Conservation (phyloP, 2,329 filamentous ascomycete species). For the Phoma herbarum region DNA sequence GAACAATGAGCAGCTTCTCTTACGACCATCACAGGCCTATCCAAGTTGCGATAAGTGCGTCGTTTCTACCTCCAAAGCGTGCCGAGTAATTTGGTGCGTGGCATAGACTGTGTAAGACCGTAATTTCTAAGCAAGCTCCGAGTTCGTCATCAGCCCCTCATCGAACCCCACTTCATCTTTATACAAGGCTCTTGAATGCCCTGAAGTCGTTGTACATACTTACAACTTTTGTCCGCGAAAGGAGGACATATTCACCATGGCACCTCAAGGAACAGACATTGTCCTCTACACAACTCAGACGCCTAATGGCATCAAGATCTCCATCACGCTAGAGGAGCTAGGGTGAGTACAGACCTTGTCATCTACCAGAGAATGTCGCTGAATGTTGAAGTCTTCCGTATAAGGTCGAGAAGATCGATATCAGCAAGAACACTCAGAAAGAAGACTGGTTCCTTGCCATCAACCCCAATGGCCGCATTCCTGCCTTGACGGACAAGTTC, state of each 20-base stretch:
- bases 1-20: too few species aligned
- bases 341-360: constrained; percentile 53
- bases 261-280: constrained; percentile 65
- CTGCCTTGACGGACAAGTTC: constrained; percentile 80
- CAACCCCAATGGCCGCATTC: constrained; percentile 93
- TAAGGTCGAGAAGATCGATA: constrained; percentile 75
- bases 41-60: neutral
- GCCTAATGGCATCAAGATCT: constrained; percentile 90
- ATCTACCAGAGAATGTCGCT: neutral
- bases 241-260: constrained; percentile 20
- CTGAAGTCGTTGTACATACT: neutral
- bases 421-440: constrained; percentile 80
- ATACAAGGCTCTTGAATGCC: constrained; percentile 15
- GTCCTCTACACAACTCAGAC: constrained; percentile 84
- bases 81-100: neutral
- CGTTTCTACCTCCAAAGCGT: neutral
- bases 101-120: neutral
- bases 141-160: constrained; percentile 41
- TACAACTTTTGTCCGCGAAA: neutral
- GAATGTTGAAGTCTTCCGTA: constrained; percentile 67
- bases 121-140: constrained; percentile 39
- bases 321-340: constrained; percentile 86
- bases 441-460: constrained; percentile 88
- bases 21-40: too few species aligned
- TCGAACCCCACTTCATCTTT: constrained; percentile 26